A percentile compares a stretch with the other conserved stretches of the same genome.
phyloP scores from a whole-genome alignment of 129 eudicot genomes.

The Chrysanthemum seticuspe region DNA sequence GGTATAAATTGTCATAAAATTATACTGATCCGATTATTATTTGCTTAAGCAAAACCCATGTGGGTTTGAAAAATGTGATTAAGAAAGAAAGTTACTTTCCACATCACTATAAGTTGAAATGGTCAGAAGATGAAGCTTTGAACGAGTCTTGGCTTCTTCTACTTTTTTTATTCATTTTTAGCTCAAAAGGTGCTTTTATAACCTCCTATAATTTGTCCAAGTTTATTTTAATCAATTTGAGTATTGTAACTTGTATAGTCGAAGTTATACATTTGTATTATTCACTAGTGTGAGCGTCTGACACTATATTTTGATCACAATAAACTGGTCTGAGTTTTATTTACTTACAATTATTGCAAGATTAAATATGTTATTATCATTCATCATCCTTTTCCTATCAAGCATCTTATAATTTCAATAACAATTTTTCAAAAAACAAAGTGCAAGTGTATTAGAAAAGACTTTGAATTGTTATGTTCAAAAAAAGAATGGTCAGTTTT shows the following conservation, averaged over 20 bases:
- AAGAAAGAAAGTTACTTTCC: constrained; percentile 20
- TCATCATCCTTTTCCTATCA: neutral
- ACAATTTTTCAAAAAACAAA: neutral
- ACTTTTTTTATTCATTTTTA: neutral
- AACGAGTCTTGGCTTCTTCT: constrained; percentile 22
- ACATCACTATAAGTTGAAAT: constrained; percentile 28
- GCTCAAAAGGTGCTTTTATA: constrained; percentile 21
- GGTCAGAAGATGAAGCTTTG: constrained; percentile 29
- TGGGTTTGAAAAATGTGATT: constrained; percentile 20
- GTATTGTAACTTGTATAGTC: neutral
- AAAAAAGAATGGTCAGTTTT: neutral
- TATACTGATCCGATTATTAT: constrained; percentile 12
- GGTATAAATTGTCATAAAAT: too few species aligned
- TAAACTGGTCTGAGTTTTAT: too few species aligned
- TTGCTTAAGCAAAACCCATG: constrained; percentile 12
- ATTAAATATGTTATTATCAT: neutral
- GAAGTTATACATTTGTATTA: neutral
- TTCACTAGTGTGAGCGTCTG: too few species aligned
- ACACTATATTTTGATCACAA: neutral
- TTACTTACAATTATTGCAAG: too few species aligned
- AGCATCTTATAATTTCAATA: neutral
- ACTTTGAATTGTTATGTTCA: constrained; percentile 1
- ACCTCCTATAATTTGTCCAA: constrained; percentile 6
- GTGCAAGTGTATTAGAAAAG: neutral
- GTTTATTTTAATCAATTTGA: neutral